Conservation (phyloP, 106 monocot genomes). For the Dendrobium huoshanense region DNA sequence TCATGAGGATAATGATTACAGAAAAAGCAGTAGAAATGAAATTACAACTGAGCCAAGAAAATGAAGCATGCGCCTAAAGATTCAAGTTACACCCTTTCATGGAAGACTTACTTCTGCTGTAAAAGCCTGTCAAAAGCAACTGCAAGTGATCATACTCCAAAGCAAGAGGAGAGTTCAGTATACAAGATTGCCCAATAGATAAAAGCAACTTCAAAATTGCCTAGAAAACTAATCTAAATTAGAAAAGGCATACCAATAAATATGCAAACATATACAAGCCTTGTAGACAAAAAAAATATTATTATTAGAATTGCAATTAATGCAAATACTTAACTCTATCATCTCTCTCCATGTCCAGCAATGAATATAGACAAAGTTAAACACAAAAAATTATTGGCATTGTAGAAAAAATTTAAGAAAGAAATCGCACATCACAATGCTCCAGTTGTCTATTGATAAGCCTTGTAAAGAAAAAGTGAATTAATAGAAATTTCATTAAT, state of each 20-base stretch:
- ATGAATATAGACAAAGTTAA: no score
- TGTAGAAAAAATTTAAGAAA: no score
- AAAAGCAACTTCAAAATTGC: conserved; percentile 45
- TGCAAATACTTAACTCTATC: no score
- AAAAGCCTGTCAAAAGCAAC: conserved; percentile 42
- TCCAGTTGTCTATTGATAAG: not conserved
- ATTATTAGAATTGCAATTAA: no score
- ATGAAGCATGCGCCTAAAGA: not conserved
- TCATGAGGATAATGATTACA: not conserved
- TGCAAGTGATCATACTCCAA: conserved; percentile 45
- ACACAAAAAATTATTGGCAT: no score
- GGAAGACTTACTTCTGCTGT: conserved; percentile 29
- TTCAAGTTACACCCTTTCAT: no score
- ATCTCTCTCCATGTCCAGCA: no score
- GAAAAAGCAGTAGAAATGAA: not conserved
- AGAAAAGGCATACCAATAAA: not conserved
- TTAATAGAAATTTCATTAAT: not conserved
- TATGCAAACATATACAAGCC: no score
- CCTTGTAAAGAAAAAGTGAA: not conserved
- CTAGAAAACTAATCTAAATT: conserved; percentile 19
- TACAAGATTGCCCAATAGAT: conserved; percentile 36
- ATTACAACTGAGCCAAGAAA: not conserved
- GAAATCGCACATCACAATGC: no score
- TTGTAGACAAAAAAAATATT: no score
- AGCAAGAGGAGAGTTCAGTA: conserved; percentile 22